A percentile compares a stretch with the other conserved stretches of the same genome.
phyloP scores from a whole-genome alignment of 306 rosid genomes.

The Lathyrus oleraceus region DNA sequence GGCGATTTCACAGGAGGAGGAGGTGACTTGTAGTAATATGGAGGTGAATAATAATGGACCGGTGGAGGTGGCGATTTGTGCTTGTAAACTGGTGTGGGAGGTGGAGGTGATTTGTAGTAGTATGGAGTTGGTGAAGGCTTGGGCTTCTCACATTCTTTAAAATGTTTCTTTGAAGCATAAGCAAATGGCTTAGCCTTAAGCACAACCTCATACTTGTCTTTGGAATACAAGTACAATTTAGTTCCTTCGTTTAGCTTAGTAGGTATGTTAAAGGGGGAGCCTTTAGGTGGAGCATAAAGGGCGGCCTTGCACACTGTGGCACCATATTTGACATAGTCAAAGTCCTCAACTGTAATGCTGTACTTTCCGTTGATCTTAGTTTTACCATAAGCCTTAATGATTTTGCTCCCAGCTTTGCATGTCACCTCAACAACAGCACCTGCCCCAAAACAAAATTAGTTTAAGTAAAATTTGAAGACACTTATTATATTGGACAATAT shows the following conservation, averaged over 20 bases:
- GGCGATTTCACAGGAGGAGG: background rate
- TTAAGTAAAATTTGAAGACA: background rate
- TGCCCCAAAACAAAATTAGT: constrained; percentile 17
- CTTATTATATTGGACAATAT: too few species aligned
- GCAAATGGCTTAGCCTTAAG: constrained; percentile 78
- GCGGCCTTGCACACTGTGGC: too few species aligned
- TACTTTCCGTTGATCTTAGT: too few species aligned
- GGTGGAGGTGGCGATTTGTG: background rate
- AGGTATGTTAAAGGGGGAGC: too few species aligned
- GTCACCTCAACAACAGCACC: constrained; percentile 82
- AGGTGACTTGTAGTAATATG: background rate
- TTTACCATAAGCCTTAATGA: constrained; percentile 62
- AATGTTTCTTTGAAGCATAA: constrained; percentile 74
- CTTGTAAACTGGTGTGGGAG: background rate
- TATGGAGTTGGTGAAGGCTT: constrained; percentile 74
- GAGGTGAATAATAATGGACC: background rate
- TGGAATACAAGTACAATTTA: constrained; percentile 59
- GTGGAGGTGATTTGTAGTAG: constrained; percentile 51
- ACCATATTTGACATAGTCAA: too few species aligned
- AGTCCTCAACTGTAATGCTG: too few species aligned
- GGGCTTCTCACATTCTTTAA: constrained; percentile 58
- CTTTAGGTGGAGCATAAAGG: too few species aligned
- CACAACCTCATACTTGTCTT: constrained; percentile 66
- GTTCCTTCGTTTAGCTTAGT: constrained; percentile 63
- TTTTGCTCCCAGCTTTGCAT: constrained; percentile 64